Base-by-base conservation (phyloP, 352 stramenopile species). In the Phytopythium boreale region DNA sequence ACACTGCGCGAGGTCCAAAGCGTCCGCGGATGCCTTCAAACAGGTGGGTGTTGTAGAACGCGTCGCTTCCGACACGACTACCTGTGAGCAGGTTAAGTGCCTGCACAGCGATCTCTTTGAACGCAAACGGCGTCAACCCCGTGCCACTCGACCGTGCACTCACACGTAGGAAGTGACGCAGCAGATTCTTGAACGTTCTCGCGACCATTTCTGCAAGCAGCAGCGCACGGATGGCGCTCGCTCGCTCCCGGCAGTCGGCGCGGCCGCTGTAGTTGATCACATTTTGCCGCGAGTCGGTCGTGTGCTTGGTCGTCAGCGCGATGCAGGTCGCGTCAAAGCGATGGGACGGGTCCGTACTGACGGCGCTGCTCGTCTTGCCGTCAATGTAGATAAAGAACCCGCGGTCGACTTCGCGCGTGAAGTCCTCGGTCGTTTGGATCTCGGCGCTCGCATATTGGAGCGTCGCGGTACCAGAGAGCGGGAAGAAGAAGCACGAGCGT, bases 161-260 rank as follows among this genome's bases (percentile, higher is more conserved):
- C 14, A 62, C 64, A 0, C 92, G 84, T 47, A 98, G 70, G 6
- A 89, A 80, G 41, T 90, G 82, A 0, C 91, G 88, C 12, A 96
- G 31, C 3, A 97, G 63, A 51, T 96, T 94, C 68, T 97, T 98
- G 20, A 97, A 83, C 20, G 91, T 80, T 11, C 92, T 77, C 9
- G 87, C 82, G 0, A 95, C 74, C 82, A 98, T 97, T 68, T 97
- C 91, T 2, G 76, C 82, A 0, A 98, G 71, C 26, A 97, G 36
- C 19, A 86, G 64, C 0, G 74, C 68, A 8, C 92, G 80, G 43
- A 97, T 80, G 47, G 70, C 64, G 2, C 41, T 60, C 2, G 85
- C 74, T 17, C 91, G 76, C 10, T 80, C 59, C 56, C 76, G 68
- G 69, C 85, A 93, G 20, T 89, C 74, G 15, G 82, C 68, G 17